Evolutionary conservation across 2,329 filamentous ascomycete species (phyloP), one percentile per base, ranked within the genome.

Genomic region (Xylariales sp.): DNA sequence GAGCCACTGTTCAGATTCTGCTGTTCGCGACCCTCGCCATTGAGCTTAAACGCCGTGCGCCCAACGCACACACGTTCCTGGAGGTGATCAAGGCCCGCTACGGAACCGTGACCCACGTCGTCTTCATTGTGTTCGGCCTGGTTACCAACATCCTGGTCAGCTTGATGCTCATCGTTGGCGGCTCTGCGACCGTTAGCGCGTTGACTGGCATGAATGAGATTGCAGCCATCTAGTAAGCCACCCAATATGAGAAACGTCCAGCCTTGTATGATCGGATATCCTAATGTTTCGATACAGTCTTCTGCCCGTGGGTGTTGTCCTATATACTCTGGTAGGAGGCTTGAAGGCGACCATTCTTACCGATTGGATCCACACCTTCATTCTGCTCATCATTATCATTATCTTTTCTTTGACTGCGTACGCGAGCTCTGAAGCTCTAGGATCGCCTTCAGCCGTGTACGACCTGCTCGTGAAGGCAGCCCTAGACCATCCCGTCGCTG

Each of bases 11-110:
- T 5, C 88, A 94, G 57, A 90, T 96, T 50, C 73, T 95, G 19
- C 71, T 96, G 2, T 95, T 96, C 52, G 88, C 90, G 2, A 94
- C 88, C 0, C 74, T 95, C 19, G 89, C 89, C 20, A 95, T 95
- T 50, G 88, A 94, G 60, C 65, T 95, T 37, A 96, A 95, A 69
- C 74, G 86, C 48, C 79, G 86, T 40, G 87, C 88, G 0, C 89
- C 89, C 0, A 94, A 95, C 55, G 89, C 88, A 1, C 89, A 95
- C 50, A 83, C 78, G 0, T 90, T 88, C 59, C 76, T 94, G 8
- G 88, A 95, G 65, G 85, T 87, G 33, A 86, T 94, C 52, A 76
- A 77, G 42, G 88, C 88, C 16, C 76, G 88, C 44, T 94, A 94
- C 62, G 88, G 89, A 44, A 63, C 63, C 0, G 44, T 61, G 15